A percentile compares a stretch with the other conserved stretches of the same genome.
These are phyloP conservation scores for Cladosporium sp. DNA, from an alignment of 2,329 filamentous ascomycete species.

Conservation along the genomic window DNA sequence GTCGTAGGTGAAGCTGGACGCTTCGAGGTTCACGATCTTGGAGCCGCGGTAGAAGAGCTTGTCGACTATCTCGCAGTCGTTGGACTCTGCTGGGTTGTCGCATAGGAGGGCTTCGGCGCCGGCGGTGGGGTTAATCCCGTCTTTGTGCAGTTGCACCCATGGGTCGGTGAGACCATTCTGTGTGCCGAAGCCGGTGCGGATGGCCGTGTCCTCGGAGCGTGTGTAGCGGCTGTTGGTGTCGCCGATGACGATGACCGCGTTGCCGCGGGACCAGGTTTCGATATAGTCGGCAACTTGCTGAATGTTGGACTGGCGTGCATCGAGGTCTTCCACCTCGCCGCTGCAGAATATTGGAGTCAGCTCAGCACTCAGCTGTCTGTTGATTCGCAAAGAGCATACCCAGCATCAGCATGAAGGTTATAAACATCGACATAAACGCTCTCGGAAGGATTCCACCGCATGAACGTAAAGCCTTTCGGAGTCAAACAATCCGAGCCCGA, in stretches of 20 bases:
- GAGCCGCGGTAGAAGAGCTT: slow-evolving; percentile 58
- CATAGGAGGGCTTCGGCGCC: slow-evolving; percentile 38
- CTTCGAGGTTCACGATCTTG: slow-evolving; percentile 23
- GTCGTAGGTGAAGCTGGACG: neutral
- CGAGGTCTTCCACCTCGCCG: slow-evolving; percentile 48
- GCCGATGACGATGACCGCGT: slow-evolving; percentile 60
- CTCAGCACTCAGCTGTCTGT: too few species aligned
- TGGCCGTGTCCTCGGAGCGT: slow-evolving; percentile 50
- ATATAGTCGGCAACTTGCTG: slow-evolving; percentile 58
- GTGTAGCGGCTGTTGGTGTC: slow-evolving; percentile 66
- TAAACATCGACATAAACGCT: slow-evolving; percentile 60
- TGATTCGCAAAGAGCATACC: neutral
- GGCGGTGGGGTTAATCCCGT: slow-evolving; percentile 28
- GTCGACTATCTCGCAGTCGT: slow-evolving; percentile 62
- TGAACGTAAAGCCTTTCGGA: slow-evolving; percentile 66
- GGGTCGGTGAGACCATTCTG: slow-evolving; percentile 53
- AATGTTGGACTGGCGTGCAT: slow-evolving; percentile 56
- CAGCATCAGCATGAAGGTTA: slow-evolving; percentile 65
- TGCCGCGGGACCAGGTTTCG: slow-evolving; percentile 51
- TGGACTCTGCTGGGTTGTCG: slow-evolving; percentile 52
- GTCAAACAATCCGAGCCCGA: slow-evolving; percentile 57
- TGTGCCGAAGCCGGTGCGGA: slow-evolving; percentile 40
- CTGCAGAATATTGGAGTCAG: slow-evolving; percentile 15
- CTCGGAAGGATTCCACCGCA: slow-evolving; percentile 52
- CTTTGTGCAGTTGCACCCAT: slow-evolving; percentile 52